Evolutionary conservation across 768 basidiomycete species (phyloP), one percentile per base, ranked within the genome.

Genomic region (Trametes villosa): DNA sequence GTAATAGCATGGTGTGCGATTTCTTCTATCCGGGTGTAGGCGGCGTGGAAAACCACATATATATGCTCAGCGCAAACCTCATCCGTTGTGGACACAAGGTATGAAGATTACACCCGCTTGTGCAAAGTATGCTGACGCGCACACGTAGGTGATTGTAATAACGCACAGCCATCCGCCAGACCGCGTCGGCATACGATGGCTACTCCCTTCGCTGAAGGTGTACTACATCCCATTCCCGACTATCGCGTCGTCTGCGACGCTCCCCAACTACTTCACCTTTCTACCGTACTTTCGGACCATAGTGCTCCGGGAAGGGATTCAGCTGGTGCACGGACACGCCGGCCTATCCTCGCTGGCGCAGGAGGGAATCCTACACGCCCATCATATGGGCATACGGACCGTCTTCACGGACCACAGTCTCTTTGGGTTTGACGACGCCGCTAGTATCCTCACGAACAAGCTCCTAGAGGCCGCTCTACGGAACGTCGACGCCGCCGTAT

Each of bases 391-490:
- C 12, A 81, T 98, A 13, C 86, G 91, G 40, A 94, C 94, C 0
- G 91, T 98, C 11, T 96, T 98, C 72, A 98, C 97, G 0, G 97
- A 99, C 73, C 96, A 99, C 68, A 94, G 92, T 68, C 75, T 99
- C 27, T 98, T 98, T 67, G 96, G 95, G 1, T 95, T 99, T 69
- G 96, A 93, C 31, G 96, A 98, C 70, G 96, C 97, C 17, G 96
- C 95, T 1, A 95, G 96, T 66, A 96, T 99, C 40, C 78, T 98
- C 64, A 98, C 97, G 6, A 99, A 99, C 78, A 99, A 99, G 73
- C 83, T 99, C 33, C 78, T 98, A 40, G 90, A 86, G 12, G 94
- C 85, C 4, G 88, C 91, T 2, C 77, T 99, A 69, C 84, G 87
- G 60, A 95, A 96, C 70, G 92, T 96, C 0, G 96, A 98, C 66